Evolutionary conservation across 352 stramenopile species (phyloP), one percentile per base, ranked within the genome.

Genomic region (Pythium rhizo-oryzae): DNA sequence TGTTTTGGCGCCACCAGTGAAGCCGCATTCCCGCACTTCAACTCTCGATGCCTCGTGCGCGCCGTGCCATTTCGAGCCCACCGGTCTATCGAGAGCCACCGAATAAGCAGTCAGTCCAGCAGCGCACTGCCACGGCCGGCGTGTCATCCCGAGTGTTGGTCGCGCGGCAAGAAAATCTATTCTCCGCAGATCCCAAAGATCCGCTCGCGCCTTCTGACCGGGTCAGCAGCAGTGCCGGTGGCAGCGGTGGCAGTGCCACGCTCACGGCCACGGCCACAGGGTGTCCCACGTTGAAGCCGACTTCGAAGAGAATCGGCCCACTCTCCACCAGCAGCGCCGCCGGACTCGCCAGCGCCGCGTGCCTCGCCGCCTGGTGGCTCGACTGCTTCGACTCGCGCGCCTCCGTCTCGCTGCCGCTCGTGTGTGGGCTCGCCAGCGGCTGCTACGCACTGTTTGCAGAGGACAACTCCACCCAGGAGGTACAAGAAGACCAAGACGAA

Each of bases 71-170:
- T n/a, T 54, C 28, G 28, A 18, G 13, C 15, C 50, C 50, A 28
- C 35, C 50, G 50, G 50, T 23, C 28, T 39, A 41, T 28, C 50
- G 16, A n/a, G 47, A 23, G 21, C n/a, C 47, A 30, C 47, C 47
- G 47, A 53, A 33, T 53, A 53, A 53, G 47, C 47, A 19, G 12
- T 30, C 47, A 4, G 23, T 30, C 25, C 5, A 39, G 21, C 41
- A 33, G 28, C 28, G 28, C 28, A 33, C 23, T 15, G 23, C 23
- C 21, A 62, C 30, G 25, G 50, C 24, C 23, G 25, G 50, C 50
- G 50, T 23, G 50, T 56, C 52, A 58, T 44, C 43, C 30, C 57
- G 57, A 63, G 57, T 63, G 57, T 63, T 63, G 57, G 57, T 63
- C 57, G 57, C 57, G 23, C 37, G 16, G 52, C 57, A 44, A 37